Percentiles rank a stretch among this genome's conserved stretches.
Conservation (phyloP, 2,329 filamentous ascomycete species). For the Penicillium sp. region DNA sequence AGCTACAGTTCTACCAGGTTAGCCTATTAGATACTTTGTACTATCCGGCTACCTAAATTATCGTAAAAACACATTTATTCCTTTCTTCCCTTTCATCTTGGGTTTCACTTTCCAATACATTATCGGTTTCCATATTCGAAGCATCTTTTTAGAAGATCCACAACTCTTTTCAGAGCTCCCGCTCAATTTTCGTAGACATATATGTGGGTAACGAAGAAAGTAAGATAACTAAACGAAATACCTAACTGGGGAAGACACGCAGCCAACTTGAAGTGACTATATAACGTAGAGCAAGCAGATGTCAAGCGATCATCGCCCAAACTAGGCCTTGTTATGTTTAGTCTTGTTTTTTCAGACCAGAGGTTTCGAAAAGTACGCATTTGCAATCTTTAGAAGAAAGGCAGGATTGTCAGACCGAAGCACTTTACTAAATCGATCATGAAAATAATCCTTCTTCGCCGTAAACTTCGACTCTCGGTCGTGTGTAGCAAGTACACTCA, state of each 20-base stretch:
- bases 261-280: not conserved
- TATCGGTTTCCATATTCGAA: no score
- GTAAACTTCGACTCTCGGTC: not conserved
- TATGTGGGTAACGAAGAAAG: not conserved
- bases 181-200: not conserved
- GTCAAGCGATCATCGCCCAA: not conserved
- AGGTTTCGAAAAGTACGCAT: not conserved
- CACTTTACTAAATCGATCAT: not conserved
- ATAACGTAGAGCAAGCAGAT: not conserved
- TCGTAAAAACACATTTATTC: not conserved
- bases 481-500: not conserved
- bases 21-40: not conserved
- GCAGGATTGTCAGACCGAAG: not conserved
- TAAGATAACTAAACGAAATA: not conserved
- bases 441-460: not conserved
- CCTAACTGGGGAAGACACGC: not conserved
- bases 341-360: not conserved
- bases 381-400: not conserved
- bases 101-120: not conserved
- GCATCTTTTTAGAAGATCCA: no score
- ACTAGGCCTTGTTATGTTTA: not conserved
- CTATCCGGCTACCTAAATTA: not conserved
- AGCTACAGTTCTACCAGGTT: not conserved
- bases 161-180: no score
- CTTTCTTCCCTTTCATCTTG: not conserved